phyloP scores from a whole-genome alignment of 2,329 filamentous ascomycete species.

The Aschersonia sp. region DNA sequence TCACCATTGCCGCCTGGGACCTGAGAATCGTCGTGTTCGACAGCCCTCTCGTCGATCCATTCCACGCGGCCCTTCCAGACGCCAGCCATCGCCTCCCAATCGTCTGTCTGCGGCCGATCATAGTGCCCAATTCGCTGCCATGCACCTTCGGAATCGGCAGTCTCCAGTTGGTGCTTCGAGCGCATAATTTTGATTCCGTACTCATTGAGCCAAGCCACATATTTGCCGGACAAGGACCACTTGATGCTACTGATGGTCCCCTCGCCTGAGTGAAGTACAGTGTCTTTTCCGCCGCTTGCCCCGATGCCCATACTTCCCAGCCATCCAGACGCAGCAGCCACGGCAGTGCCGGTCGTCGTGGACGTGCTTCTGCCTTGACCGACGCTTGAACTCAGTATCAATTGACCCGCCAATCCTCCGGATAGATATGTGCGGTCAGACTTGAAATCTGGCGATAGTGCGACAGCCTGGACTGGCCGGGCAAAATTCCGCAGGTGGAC shows the following conservation, averaged over 20 bases:
- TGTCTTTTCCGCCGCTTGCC: conserved; percentile 67
- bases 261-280: conserved; percentile 78
- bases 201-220: conserved; percentile 91
- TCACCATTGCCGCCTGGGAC: background rate
- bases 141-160: conserved; percentile 60
- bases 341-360: conserved; percentile 70
- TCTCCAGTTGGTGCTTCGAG: conserved; percentile 68
- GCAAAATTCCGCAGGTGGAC: conserved; percentile 88
- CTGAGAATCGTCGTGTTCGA: conserved; percentile 54
- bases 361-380: conserved; percentile 71
- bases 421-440: conserved; percentile 81
- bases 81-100: conserved; percentile 92
- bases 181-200: conserved; percentile 97
- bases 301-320: conserved; percentile 76
- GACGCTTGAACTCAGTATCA: conserved; percentile 76
- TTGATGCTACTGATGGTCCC: conserved; percentile 83
- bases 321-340: conserved; percentile 79
- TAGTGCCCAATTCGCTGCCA: conserved; percentile 94
- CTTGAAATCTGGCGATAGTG: conserved; percentile 89
- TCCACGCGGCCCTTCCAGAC: conserved; percentile 88
- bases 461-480: conserved; percentile 79
- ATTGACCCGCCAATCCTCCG: conserved; percentile 72
- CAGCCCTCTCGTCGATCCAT: conserved; percentile 75
- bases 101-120: conserved; percentile 69
- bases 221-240: conserved; percentile 87